Evolutionary conservation across 106 monocot species (phyloP), one percentile per base, ranked within the genome.

Genomic region (Acorus calamus): DNA sequence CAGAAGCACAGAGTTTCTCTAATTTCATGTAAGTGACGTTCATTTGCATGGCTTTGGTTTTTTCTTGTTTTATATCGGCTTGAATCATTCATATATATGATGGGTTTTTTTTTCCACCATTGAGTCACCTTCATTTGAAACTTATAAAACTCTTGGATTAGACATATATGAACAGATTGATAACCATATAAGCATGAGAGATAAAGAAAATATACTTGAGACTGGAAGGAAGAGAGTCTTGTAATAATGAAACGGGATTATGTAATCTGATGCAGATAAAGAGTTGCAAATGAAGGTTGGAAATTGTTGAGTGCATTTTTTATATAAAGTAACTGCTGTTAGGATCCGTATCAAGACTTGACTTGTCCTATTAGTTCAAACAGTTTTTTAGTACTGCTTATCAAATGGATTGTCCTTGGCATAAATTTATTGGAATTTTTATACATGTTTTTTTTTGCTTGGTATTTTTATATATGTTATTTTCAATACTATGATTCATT

Each of bases 101-200:
- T 75, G 56, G 46, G 52, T 12, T 63, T 61, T 66, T 51, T 55
- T 64, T 62, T 55, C 14, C 58, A 52, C 42, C 70, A 62, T 59
- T 59, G 8, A 49, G 11, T 61, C 62, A 50, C 58, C 46, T 54
- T 53, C 70, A 71, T 73, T 70, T 68, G 47, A 28, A 72, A 62
- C 68, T 75, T 71, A 79, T 77, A 69, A 72, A 67, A 65, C 69
- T 69, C 49, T 80, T 59, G 64, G 76, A 70, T 65, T 14, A 28
- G 6, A 53, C 52, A 66, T 63, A 67, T 45, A 47, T 8, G 63
- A 71, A 42, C 50, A 56, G 48, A 71, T 70, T 71, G 70, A 47
- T 59, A 62, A 50, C 55, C 67, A 53, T 65, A 74, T 66, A 87
- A 77, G 75, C 75, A 85, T 81, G 78, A 81, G 56, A 46, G 55